Evolutionary conservation across 192 early-diverging fungal species (phyloP).

Genomic region (Coemansia sp.): DNA sequence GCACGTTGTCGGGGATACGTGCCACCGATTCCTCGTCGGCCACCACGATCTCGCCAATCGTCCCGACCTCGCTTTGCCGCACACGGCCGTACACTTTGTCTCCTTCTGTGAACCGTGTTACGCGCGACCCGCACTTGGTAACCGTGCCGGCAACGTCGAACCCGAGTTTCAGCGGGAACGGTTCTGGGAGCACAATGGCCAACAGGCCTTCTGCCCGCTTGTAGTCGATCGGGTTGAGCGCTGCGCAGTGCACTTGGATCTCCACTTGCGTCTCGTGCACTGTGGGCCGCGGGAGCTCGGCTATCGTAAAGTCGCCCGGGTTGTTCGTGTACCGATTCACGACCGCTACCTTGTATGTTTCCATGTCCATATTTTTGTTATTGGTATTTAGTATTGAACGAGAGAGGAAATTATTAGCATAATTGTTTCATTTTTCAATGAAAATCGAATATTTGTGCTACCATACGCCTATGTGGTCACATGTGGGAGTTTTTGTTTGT

Average conservation of each 20-base stretch:
- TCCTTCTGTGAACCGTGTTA: constrained; percentile 49
- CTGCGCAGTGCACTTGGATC: constrained; percentile 52
- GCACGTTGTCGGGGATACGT: constrained; percentile 28
- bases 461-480: neutral
- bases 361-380: neutral
- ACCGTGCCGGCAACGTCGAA: constrained; percentile 59
- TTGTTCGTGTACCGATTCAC: constrained; percentile 19
- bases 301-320: constrained; percentile 15
- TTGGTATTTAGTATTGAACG: neutral
- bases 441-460: neutral
- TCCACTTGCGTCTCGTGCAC: constrained; percentile 21
- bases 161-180: constrained; percentile 53
- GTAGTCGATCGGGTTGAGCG: constrained; percentile 59
- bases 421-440: neutral
- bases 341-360: constrained; percentile 25
- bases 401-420: neutral
- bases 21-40: constrained; percentile 26
- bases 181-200: constrained; percentile 24
- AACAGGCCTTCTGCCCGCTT: constrained; percentile 53
- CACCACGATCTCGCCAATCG: constrained; percentile 40
- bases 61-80: constrained; percentile 12
- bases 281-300: constrained; percentile 6
- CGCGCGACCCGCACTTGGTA: constrained; percentile 23
- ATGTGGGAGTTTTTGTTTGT: neutral
- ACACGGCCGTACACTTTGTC: constrained; percentile 54